Percentiles rank a stretch among this genome's conserved stretches.
phyloP scores from a whole-genome alignment of 2,329 filamentous ascomycete genomes.

The Pestalotiopsis sp. region DNA sequence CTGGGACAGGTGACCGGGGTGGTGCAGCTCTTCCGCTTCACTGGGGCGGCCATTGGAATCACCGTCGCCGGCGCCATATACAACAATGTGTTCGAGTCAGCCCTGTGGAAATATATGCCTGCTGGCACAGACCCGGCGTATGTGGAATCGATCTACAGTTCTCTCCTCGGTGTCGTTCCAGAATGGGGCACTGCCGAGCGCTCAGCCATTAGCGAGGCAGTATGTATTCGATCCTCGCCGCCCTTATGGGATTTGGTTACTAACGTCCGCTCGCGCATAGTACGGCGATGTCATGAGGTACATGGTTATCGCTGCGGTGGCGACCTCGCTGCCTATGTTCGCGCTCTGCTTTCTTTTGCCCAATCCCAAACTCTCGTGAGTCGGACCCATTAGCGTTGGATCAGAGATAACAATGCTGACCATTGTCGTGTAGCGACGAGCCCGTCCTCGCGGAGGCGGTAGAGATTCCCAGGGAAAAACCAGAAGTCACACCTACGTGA shows the following conservation, averaged over 20 bases:
- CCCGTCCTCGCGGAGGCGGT: not conserved
- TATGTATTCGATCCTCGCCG: not conserved
- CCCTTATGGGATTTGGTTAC: not conserved
- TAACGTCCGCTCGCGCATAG: not conserved
- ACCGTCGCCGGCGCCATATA: conserved; percentile 15
- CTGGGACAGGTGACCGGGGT: conserved; percentile 14
- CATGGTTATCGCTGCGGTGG: conserved; percentile 12
- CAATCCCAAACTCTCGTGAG: conserved; percentile 10
- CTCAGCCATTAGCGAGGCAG: conserved; percentile 12
- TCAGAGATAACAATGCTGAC: not conserved
- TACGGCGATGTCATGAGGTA: conserved; percentile 13
- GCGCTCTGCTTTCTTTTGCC: conserved; percentile 10
- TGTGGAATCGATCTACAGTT: conserved; percentile 11
- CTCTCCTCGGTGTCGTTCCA: conserved; percentile 10
- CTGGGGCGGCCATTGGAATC: conserved; percentile 12
- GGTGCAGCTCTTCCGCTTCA: conserved; percentile 5
- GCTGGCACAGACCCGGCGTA: not conserved
- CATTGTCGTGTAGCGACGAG: not conserved
- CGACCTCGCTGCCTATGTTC: conserved; percentile 9
- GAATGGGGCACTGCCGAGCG: conserved; percentile 8
- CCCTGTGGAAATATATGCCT: conserved; percentile 9
- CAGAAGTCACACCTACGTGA: not conserved
- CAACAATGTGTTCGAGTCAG: conserved; percentile 3
- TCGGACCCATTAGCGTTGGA: not conserved
- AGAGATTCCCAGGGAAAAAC: not conserved